Evolutionary conservation across 2,329 filamentous ascomycete genomes (phyloP).

Genomic region (Elsinoe necatrix): DNA sequence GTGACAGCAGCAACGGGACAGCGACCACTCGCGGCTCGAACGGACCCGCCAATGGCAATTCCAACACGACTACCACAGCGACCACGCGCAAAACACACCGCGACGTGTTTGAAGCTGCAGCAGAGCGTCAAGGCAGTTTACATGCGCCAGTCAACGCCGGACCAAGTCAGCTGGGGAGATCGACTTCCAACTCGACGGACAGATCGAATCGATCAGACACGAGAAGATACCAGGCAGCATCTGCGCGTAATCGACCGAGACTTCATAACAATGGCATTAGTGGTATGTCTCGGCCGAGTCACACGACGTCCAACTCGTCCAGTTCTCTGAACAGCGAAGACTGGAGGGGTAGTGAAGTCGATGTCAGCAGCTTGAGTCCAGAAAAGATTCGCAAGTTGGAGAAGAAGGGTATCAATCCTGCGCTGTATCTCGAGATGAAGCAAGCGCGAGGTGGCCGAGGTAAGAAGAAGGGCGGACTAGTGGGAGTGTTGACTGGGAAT

Average conservation of each 20-base stretch:
- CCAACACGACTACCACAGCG: neutral
- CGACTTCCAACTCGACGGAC: neutral
- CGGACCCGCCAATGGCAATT: neutral
- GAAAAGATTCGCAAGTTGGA: constrained; percentile 37
- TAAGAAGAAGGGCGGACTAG: constrained; percentile 23
- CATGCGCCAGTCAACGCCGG: neutral
- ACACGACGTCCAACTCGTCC: constrained; percentile 1
- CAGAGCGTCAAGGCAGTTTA: neutral
- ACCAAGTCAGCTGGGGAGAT: neutral
- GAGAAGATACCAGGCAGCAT: neutral
- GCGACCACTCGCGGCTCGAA: neutral
- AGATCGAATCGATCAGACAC: neutral
- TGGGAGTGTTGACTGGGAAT: constrained; percentile 27
- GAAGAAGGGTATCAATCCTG: constrained; percentile 42
- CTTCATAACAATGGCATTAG: neutral
- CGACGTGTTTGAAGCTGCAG: constrained; percentile 9
- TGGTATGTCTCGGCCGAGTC: neutral
- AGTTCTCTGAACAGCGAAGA: constrained; percentile 22
- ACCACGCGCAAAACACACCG: neutral
- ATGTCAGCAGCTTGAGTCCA: constrained; percentile 32
- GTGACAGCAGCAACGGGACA: constrained; percentile 10
- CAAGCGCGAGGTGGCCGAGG: constrained; percentile 33
- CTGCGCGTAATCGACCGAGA: neutral
- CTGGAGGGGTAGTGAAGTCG: constrained; percentile 35
- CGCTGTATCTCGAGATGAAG: constrained; percentile 41